phyloP scores from a whole-genome alignment of 2,329 filamentous ascomycete genomes.

The Beauveria sp. region DNA sequence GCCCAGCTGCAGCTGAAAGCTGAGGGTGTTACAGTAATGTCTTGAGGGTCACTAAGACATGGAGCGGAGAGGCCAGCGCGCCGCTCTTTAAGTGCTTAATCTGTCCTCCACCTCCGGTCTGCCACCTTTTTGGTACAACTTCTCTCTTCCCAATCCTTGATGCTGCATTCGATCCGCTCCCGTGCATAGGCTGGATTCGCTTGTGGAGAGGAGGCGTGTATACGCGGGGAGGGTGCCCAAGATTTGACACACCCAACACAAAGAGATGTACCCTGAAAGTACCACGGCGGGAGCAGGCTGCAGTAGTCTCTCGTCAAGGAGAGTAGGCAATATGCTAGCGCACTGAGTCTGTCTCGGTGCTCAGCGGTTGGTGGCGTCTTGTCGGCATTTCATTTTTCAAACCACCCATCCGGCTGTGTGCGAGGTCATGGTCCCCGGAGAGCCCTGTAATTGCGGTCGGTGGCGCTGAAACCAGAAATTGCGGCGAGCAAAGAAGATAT shows the following conservation, averaged over 20 bases:
- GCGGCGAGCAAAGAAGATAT: background rate
- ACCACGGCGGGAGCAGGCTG: background rate
- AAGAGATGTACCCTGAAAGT: background rate
- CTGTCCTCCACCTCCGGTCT: background rate
- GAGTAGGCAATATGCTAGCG: background rate
- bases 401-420: background rate
- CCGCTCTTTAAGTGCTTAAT: background rate
- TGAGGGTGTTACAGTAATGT: background rate
- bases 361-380: background rate
- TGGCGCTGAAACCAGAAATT: background rate
- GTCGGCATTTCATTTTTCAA: background rate
- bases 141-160: background rate
- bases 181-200: background rate
- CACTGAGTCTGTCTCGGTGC: background rate
- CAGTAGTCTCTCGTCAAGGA: background rate
- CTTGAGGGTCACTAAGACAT: background rate
- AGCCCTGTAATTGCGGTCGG: background rate
- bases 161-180: background rate
- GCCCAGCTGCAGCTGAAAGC: background rate
- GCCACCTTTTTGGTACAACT: background rate
- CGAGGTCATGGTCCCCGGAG: background rate
- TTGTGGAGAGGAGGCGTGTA: background rate
- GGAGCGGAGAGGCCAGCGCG: background rate
- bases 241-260: background rate
- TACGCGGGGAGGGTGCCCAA: background rate